Conservation (phyloP, 2,329 filamentous ascomycete species). For the Diaporthe amygdali region DNA sequence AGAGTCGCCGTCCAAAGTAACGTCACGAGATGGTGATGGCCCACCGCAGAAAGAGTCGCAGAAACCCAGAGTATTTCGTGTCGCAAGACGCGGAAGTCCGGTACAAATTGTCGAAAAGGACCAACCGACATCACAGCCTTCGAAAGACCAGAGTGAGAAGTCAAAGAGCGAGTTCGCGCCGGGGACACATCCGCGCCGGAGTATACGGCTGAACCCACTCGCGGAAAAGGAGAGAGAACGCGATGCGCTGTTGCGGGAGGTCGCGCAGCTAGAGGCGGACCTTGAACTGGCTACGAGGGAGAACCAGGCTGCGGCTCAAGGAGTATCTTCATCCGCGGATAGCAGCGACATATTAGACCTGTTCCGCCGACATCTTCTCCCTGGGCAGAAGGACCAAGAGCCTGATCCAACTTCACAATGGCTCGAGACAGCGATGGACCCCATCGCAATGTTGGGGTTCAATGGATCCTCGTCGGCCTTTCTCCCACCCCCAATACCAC, state of each 20-base stretch:
- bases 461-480: constrained; percentile 23
- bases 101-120: not conserved
- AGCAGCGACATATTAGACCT: constrained; percentile 45
- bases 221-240: constrained; percentile 56
- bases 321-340: not conserved
- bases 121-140: constrained; percentile 42
- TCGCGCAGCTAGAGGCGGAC: constrained; percentile 63
- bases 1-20: constrained; percentile 56
- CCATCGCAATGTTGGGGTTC: constrained; percentile 58
- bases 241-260: constrained; percentile 59
- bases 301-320: constrained; percentile 47
- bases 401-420: constrained; percentile 44
- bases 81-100: constrained; percentile 15
- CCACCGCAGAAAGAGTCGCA: constrained; percentile 10
- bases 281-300: constrained; percentile 62
- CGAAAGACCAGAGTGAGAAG: constrained; percentile 48
- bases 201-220: constrained; percentile 48
- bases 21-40: constrained; percentile 28
- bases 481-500: constrained; percentile 13
- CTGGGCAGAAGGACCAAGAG: constrained; percentile 37
- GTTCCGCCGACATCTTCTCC: constrained; percentile 47
- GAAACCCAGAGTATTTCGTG: not conserved
- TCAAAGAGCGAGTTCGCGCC: constrained; percentile 38
- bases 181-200: constrained; percentile 36
- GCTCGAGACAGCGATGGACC: constrained; percentile 55